Evolutionary conservation across 768 basidiomycete genomes (phyloP), one percentile per base, ranked within the genome.

Genomic region (Naematelia encephala): DNA sequence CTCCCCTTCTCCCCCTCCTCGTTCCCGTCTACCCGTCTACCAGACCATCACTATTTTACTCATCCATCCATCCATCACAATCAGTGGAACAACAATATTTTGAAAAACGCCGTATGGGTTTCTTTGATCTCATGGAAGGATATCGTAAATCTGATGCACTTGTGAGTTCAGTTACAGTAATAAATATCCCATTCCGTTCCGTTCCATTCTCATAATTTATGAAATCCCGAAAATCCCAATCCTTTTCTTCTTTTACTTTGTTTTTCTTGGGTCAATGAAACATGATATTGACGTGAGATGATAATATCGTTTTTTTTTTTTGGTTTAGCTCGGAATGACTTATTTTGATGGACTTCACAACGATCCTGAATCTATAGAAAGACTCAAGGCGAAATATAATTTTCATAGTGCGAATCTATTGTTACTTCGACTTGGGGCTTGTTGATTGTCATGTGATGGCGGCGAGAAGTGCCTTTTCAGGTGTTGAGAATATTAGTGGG

Each of bases 51-150:
- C n/a, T n/a, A n/a, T n/a, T n/a, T n/a, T n/a, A n/a, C 39, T 43
- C 39, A 43, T n/a, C 19, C 12, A 43, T 43, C 39, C 39, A n/a
- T n/a, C n/a, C n/a, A n/a, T n/a, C n/a, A n/a, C n/a, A n/a, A 54
- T 55, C 21, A 73, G 73, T 77, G 75, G 75, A 77, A 54, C 75
- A 77, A 52, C 75, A 77, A 56, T 77, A 75, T 55, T 77, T 75
- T 46, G 75, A 75, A 49, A 77, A 77, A 53, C 60, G 75, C 3
- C 51, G 75, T 19, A 72, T 77, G 63, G 75, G 75, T 2, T 77
- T 77, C 72, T 75, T 77, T 52, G 72, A 73, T 46, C 49, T 75
- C 58, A 66, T 75, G 63, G 75, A 77, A 47, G 75, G 75, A 42
- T 77, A 77, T 60, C 68, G 75, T 23, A 77, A 77, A 65, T 73